Conservation (phyloP, 2,329 filamentous ascomycete species). For the Cercospora brassicicola region DNA sequence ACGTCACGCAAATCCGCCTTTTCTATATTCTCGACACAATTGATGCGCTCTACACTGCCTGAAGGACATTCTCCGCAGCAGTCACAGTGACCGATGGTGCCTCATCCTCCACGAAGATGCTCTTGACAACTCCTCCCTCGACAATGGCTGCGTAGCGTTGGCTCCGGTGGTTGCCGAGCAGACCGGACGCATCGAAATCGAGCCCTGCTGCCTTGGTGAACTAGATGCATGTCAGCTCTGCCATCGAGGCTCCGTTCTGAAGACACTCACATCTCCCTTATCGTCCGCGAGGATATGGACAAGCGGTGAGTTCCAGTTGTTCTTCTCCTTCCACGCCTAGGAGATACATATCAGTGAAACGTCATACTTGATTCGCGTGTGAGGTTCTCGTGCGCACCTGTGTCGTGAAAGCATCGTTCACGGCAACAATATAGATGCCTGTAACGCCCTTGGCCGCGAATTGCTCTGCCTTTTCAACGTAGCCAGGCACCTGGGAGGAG, state of each 20-base stretch:
- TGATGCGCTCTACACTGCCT: constrained; percentile 17
- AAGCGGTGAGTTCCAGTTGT: constrained; percentile 24
- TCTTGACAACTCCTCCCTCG: constrained; percentile 26
- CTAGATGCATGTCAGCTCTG: constrained; percentile 6
- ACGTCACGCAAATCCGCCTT: background rate
- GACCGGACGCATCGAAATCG: constrained; percentile 29
- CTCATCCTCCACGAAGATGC: constrained; percentile 33
- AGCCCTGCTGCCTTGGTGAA: constrained; percentile 31
- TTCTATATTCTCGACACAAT: background rate
- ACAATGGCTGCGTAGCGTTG: constrained; percentile 32
- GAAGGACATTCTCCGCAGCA: constrained; percentile 28
- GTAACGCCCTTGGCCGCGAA: constrained; percentile 34
- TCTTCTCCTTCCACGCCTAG: constrained; percentile 34
- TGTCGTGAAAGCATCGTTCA: constrained; percentile 33
- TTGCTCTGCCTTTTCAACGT: constrained; percentile 30
- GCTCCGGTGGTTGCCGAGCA: constrained; percentile 32
- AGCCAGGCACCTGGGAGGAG: constrained; percentile 34
- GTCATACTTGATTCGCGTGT: background rate
- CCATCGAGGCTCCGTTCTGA: background rate
- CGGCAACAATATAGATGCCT: constrained; percentile 34
- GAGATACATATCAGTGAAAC: background rate
- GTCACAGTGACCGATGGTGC: constrained; percentile 31
- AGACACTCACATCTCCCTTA: constrained; percentile 22
- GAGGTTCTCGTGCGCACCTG: background rate
- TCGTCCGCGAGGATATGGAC: constrained; percentile 35